Conservation (phyloP, 2,329 filamentous ascomycete species). For the Curvularia verruculosa region DNA sequence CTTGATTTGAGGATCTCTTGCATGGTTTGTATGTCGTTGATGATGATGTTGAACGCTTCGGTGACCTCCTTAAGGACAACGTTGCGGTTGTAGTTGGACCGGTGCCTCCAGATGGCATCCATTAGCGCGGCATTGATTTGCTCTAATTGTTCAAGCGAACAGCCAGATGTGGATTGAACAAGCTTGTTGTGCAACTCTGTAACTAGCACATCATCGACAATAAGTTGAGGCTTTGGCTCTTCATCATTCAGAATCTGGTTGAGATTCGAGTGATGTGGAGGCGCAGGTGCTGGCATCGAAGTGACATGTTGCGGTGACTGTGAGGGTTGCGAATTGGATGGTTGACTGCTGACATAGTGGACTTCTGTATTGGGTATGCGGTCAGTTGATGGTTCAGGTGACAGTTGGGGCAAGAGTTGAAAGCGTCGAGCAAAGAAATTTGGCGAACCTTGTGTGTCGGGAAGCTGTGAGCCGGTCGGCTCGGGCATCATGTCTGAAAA, state of each 20-base stretch:
- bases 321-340: conserved; percentile 48
- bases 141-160: conserved; percentile 91
- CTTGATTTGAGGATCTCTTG: conserved; percentile 52
- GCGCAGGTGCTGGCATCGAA: conserved; percentile 46
- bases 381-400: conserved; percentile 24
- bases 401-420: conserved; percentile 15
- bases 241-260: conserved; percentile 52
- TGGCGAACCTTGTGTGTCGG: conserved; percentile 66
- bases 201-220: conserved; percentile 60
- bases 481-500: conserved; percentile 59
- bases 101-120: conserved; percentile 82
- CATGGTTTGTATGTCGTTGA: conserved; percentile 68
- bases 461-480: conserved; percentile 63
- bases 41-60: conserved; percentile 76
- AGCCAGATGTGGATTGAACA: conserved; percentile 72
- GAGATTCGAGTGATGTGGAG: conserved; percentile 47
- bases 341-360: conserved; percentile 44
- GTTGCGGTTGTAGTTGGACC: conserved; percentile 83
- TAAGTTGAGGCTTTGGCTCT: conserved; percentile 40
- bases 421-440: conserved; percentile 26
- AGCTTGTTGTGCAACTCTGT: conserved; percentile 66
- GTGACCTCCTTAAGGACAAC: conserved; percentile 69
- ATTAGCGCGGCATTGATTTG: conserved; percentile 90
- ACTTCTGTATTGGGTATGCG: conserved; percentile 33
- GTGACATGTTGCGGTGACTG: conserved; percentile 44